Conservation (phyloP, 2,329 filamentous ascomycete genomes). For the Coniochaeta hoffmannii region DNA sequence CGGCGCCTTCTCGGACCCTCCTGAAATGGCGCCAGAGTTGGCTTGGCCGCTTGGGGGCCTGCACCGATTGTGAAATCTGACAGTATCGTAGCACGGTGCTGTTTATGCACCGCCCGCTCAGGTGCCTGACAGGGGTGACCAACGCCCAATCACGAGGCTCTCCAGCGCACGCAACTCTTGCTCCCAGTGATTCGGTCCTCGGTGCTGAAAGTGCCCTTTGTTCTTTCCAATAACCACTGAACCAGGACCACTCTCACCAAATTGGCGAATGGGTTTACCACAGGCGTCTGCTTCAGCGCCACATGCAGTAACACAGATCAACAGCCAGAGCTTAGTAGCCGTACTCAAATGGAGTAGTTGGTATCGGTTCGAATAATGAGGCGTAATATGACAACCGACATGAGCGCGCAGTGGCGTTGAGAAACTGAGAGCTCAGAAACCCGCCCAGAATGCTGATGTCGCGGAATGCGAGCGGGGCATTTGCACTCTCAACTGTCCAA, state of each 20-base stretch:
- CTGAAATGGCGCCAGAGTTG: neutral
- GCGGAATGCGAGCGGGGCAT: neutral
- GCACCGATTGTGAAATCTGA: neutral
- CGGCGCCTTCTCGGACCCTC: constrained; percentile 1
- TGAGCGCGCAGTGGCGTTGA: neutral
- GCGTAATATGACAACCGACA: no score
- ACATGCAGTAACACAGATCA: no score
- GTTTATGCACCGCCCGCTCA: neutral
- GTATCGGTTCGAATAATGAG: no score
- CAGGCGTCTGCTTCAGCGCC: neutral
- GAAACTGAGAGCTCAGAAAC: neutral
- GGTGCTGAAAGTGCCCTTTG: neutral
- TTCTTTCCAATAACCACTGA: neutral
- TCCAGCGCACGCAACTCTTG: neutral
- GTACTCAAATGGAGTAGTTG: no score
- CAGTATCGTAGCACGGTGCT: neutral
- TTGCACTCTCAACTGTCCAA: neutral
- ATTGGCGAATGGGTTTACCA: neutral
- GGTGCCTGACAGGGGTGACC: neutral
- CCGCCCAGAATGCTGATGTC: neutral
- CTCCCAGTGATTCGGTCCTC: neutral
- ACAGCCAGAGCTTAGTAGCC: no score
- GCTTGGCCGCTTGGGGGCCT: neutral
- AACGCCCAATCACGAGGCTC: neutral
- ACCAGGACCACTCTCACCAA: no score